phyloP scores from a whole-genome alignment of 345 rosid genomes.

The Iberis pinnata region DNA sequence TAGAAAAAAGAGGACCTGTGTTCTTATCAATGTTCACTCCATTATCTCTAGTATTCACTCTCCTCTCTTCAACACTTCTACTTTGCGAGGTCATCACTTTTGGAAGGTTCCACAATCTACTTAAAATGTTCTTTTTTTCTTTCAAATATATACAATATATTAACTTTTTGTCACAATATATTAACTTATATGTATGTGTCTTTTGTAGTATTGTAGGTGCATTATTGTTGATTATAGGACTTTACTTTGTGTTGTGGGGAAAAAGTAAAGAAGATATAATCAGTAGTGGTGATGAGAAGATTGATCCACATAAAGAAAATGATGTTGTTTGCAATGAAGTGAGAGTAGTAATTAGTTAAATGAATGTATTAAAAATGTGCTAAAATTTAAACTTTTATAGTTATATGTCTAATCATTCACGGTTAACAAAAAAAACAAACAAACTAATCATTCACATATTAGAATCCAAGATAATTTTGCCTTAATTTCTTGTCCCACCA shows the following conservation, averaged over 20 bases:
- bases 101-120: conserved; percentile 51
- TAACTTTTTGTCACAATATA: not conserved
- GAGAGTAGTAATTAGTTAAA: conserved; percentile 30
- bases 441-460: no score
- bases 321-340: conserved; percentile 36
- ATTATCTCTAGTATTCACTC: conserved; percentile 55
- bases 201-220: conserved; percentile 63
- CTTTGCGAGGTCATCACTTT: conserved; percentile 52
- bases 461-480: no score
- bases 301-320: conserved; percentile 24
- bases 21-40: conserved; percentile 90
- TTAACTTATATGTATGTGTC: not conserved
- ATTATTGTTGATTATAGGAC: conserved; percentile 58
- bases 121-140: not conserved
- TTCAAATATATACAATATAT: not conserved
- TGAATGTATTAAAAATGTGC: conserved; percentile 9
- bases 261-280: conserved; percentile 52
- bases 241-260: conserved; percentile 81
- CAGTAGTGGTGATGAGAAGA: conserved; percentile 13
- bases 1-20: conserved; percentile 89
- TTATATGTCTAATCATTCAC: no score
- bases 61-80: conserved; percentile 50
- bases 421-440: no score
- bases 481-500: no score
- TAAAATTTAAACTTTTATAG: no score